A percentile compares a stretch with the other conserved stretches of the same genome.
Evolutionary conservation across 2,329 filamentous ascomycete genomes (phyloP).

Genomic region (Rutstroemia sp.): DNA sequence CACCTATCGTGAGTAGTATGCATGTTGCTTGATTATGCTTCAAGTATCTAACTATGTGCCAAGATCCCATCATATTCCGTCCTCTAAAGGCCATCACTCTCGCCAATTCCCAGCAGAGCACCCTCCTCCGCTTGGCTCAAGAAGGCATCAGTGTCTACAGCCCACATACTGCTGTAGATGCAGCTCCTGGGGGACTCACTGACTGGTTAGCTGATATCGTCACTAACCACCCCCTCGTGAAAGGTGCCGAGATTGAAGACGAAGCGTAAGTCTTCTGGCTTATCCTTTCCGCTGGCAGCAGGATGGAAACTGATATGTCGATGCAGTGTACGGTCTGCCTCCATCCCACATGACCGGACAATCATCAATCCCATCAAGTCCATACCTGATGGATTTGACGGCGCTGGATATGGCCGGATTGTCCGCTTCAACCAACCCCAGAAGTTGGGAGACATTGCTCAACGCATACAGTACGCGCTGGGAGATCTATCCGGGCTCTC

Average conservation of each 20-base stretch:
- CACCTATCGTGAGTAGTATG: conserved; percentile 64
- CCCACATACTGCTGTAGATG: conserved; percentile 91
- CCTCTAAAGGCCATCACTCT: conserved; percentile 84
- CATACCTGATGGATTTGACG: conserved; percentile 20
- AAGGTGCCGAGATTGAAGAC: not conserved
- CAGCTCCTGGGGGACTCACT: conserved; percentile 75
- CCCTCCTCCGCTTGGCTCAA: conserved; percentile 72
- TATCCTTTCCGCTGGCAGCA: not conserved
- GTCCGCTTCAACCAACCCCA: conserved; percentile 23
- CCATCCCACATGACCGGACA: conserved; percentile 11
- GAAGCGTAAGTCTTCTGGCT: conserved; percentile 2
- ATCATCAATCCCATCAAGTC: conserved; percentile 25
- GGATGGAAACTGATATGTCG: conserved; percentile 11
- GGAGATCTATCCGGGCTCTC: conserved; percentile 17
- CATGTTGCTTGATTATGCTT: not conserved
- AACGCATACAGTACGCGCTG: conserved; percentile 20
- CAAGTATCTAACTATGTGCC: conserved; percentile 5
- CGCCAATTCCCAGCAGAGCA: conserved; percentile 77
- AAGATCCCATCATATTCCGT: conserved; percentile 94
- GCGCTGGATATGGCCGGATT: conserved; percentile 29
- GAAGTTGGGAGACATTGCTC: conserved; percentile 19
- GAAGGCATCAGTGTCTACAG: conserved; percentile 92
- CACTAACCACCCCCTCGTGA: conserved; percentile 30
- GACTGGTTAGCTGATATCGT: conserved; percentile 92
- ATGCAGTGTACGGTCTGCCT: conserved; percentile 10